These are phyloP conservation scores for Circinella umbellata DNA, from an alignment of 371 early-diverging fungal species.

Conservation along the genomic window DNA sequence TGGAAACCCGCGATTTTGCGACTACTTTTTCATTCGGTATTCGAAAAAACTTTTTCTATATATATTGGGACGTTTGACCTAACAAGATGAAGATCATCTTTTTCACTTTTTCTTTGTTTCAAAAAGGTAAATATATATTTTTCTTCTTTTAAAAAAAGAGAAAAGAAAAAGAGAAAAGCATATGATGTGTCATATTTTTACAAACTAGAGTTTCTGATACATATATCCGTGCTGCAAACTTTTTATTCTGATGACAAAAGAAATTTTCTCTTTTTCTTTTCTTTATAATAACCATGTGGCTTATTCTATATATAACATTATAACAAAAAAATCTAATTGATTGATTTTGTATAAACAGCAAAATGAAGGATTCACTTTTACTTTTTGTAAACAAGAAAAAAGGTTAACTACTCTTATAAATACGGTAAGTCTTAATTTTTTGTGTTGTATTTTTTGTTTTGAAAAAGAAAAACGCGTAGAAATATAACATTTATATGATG, in stretches of 20 bases:
- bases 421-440: background rate
- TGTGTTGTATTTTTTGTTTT: background rate
- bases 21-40: no score
- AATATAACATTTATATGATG: constrained; percentile 34
- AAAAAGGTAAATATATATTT: constrained; percentile 9
- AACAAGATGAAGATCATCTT: background rate
- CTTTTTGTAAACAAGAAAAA: background rate
- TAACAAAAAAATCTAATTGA: no score
- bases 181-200: constrained; percentile 47
- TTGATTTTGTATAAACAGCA: no score
- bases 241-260: constrained; percentile 45
- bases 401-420: no score
- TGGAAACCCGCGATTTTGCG: no score
- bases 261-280: background rate
- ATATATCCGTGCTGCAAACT: constrained; percentile 42
- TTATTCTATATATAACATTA: no score
- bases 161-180: constrained; percentile 20
- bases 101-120: background rate
- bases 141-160: constrained; percentile 1
- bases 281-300: background rate
- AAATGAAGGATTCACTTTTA: background rate
- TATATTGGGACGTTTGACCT: background rate
- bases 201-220: constrained; percentile 66
- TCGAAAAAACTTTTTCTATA: background rate
- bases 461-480: constrained; percentile 9